Evolutionary conservation across 768 basidiomycete genomes (phyloP).

Genomic region (Crepidotus variabilis): DNA sequence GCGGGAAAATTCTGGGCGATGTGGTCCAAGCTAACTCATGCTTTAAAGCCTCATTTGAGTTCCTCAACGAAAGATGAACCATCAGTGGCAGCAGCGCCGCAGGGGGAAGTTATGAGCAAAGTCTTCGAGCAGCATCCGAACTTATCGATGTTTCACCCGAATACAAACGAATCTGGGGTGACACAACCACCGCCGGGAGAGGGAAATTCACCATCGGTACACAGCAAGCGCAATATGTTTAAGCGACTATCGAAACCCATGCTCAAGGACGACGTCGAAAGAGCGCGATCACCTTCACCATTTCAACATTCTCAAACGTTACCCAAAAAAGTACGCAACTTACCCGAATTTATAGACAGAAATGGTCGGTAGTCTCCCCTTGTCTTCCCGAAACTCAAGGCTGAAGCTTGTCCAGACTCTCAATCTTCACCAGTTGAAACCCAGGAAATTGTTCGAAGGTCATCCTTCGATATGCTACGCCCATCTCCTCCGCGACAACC

Average conservation of each 20-base stretch:
- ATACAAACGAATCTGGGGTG: conserved; percentile 22
- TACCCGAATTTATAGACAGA: background rate
- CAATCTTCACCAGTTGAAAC: conserved; percentile 19
- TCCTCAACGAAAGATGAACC: conserved; percentile 25
- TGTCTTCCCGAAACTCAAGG: conserved; percentile 21
- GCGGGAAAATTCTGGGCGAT: conserved; percentile 24
- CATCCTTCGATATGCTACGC: conserved; percentile 32
- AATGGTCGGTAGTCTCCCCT: background rate
- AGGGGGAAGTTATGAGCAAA: conserved; percentile 42
- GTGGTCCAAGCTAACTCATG: conserved; percentile 63
- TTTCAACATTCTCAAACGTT: conserved; percentile 12
- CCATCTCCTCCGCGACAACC: conserved; percentile 11
- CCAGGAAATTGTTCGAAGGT: conserved; percentile 13
- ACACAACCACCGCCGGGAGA: conserved; percentile 29
- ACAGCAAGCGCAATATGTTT: conserved; percentile 45
- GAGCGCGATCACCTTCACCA: conserved; percentile 30
- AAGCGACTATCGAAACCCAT: conserved; percentile 46
- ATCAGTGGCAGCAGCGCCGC: conserved; percentile 18
- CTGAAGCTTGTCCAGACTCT: conserved; percentile 18
- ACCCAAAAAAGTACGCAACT: background rate
- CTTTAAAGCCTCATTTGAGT: conserved; percentile 41
- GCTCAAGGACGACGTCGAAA: conserved; percentile 36
- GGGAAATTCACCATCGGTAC: conserved; percentile 49
- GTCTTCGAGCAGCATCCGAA: conserved; percentile 62
- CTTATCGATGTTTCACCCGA: conserved; percentile 50